phyloP scores from a whole-genome alignment of 176 grass and related monocot genomes.

The Oryza nivara region DNA sequence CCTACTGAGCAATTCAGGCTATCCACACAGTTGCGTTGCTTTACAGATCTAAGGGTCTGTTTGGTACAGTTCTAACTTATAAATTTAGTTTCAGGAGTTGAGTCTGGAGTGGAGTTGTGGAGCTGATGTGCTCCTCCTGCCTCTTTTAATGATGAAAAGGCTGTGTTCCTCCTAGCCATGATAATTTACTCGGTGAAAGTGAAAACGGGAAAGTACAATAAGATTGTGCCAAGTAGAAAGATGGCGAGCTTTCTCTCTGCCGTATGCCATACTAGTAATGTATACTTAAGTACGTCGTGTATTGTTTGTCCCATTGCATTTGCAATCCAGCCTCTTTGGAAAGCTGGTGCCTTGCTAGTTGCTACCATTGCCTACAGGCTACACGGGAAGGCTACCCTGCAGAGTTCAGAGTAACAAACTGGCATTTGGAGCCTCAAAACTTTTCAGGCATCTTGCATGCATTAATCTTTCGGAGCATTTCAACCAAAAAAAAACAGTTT shows the following conservation, averaged over 20 bases:
- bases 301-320: not conserved
- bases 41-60: not conserved
- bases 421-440: not conserved
- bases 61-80: not conserved
- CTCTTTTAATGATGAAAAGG: constrained; percentile 4
- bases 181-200: not conserved
- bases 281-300: not conserved
- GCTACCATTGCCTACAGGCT: not conserved
- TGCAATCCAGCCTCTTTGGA: not conserved
- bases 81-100: no score
- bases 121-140: not conserved
- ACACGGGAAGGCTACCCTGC: no score
- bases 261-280: not conserved
- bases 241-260: constrained; percentile 24
- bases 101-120: no score
- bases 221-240: constrained; percentile 18
- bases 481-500: no score
- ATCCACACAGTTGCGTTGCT: not conserved
- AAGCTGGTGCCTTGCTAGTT: not conserved
- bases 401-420: no score
- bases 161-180: not conserved
- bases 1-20: not conserved
- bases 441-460: not conserved
- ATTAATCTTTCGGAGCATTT: no score
- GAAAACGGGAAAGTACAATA: not conserved